Evolutionary conservation across 2,329 filamentous ascomycete species (phyloP), one percentile per base, ranked within the genome.

Genomic region (Fusarium bulbicola): DNA sequence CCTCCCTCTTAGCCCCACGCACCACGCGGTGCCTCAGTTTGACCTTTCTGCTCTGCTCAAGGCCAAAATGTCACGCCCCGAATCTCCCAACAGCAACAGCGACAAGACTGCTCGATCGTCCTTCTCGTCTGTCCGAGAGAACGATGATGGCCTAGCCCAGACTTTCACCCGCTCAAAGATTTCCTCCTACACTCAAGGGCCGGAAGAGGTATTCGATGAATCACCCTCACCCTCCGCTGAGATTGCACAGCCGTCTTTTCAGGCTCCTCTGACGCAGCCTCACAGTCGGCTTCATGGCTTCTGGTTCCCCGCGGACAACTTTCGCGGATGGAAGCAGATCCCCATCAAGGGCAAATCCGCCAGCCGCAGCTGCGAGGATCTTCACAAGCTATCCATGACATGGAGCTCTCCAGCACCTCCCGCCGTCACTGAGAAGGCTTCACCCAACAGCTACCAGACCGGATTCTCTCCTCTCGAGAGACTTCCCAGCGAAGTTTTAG

Each of bases 401-500:
- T 91, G 88, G 87, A 86, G 86, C 65, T 80, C 83, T 56, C 81
- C 84, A 26, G 74, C 81, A 20, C 69, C 79, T 74, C 73, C 79
- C 62, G 73, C 80, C 68, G 77, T 70, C 52, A n/a, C 26, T 15
- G 52, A 80, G 70, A 82, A 81, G 71, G 59, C 66, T 20, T 60
- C 62, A 10, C 45, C 61, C n/a, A 70, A 78, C 62, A 72, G 66
- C 58, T 80, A 80, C 68, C 74, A 80, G 28, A 81, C 85, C n/a
- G 88, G 89, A 63, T 78, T 84, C 28, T 84, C 92, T 28, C 85
- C 87, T 32, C 82, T 95, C 45, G 93, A 95, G 84, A 88, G 81
- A 68, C 85, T 95, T 13, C 92, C 92, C 1, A 85, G 88, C 58
- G 92, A 95, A 82, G 84, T 95, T 72, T 87, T 93, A 64, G 89